A percentile compares a stretch with the other conserved stretches of the same genome.
These are phyloP conservation scores for Xylaria grammica DNA, from an alignment of 495 filamentous ascomycete species.

Conservation along the genomic window DNA sequence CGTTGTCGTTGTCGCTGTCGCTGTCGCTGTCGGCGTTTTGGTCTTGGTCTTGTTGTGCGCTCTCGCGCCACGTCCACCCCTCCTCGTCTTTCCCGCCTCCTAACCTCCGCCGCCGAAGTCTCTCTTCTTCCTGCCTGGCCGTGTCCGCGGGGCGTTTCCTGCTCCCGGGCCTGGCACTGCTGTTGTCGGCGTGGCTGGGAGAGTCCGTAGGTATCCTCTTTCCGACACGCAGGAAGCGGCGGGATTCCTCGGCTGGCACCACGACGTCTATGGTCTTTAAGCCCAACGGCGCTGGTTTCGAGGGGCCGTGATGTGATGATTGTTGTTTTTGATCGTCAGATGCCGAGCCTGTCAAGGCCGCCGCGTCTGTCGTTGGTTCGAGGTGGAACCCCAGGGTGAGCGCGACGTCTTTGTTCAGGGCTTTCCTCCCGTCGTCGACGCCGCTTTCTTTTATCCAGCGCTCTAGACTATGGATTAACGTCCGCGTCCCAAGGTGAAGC, in stretches of 20 bases:
- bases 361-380: slow-evolving; percentile 20
- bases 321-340: neutral
- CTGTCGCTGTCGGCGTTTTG: slow-evolving; percentile 5
- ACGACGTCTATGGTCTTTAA: slow-evolving; percentile 50
- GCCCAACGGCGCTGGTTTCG: slow-evolving; percentile 27
- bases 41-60: neutral
- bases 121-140: slow-evolving; percentile 34
- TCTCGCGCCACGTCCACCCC: slow-evolving; percentile 50
- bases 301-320: neutral
- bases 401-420: slow-evolving; percentile 43
- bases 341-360: too few species aligned
- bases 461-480: slow-evolving; percentile 46
- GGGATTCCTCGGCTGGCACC: slow-evolving; percentile 44
- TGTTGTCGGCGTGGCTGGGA: neutral
- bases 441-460: slow-evolving; percentile 43
- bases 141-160: slow-evolving; percentile 16
- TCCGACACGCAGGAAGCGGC: slow-evolving; percentile 35
- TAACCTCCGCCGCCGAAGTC: slow-evolving; percentile 38
- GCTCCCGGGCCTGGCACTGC: slow-evolving; percentile 10
- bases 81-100: slow-evolving; percentile 49
- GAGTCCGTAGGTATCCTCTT: neutral
- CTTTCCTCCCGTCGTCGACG: slow-evolving; percentile 16
- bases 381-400: slow-evolving; percentile 49
- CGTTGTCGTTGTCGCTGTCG: neutral
- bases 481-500: slow-evolving; percentile 49